Base-by-base conservation (phyloP, 2,329 filamentous ascomycete genomes). In the Geosmithia morbida region DNA sequence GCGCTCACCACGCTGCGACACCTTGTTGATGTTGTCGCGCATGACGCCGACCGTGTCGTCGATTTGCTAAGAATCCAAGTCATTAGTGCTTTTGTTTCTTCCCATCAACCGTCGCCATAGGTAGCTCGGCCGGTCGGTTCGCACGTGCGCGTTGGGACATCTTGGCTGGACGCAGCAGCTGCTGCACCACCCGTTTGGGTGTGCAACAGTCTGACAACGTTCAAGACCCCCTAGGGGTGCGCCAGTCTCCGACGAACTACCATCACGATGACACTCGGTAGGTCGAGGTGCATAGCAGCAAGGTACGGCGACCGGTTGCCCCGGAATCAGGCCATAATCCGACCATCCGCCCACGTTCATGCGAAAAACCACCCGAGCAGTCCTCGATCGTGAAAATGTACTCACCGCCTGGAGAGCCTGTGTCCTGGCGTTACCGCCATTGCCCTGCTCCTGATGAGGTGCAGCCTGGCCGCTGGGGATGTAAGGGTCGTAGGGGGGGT, bases 1-100 rank as follows among this genome's bases (percentile, higher is more conserved):
- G 57, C 83, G 79, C 61, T 88, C 85, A 62, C 92, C 92, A 75
- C 92, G 88, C 68, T 96, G 83, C 42, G 86, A 88, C 52, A 95
- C 87, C 69, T 92, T 94, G 73, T 89, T 88, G 74, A 98, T 94
- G 72, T 98, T 98, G 66, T 95, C 83, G 60, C 85, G 81, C 90
- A 98, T 96, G 55, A 92, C 86, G 61, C 83, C 83, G 59, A 96
- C 87, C 46, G 90, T 95, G 61, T 89, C 86, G 66, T 97, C 85
- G 67, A 98, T 95, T 94, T 97, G 85, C 92, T 98, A 64, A 16
- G 18, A 18, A 22, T 10, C 42, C 30, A 44, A 17, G 26, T 41
- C 14, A 43, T 48, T 22, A 48, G 47, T 37, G 19, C 14, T 13
- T 11, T 37, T 37, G 33, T 16, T 37, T 11, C 14, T 37, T 37